Percentiles rank a stretch among this genome's conserved stretches.
Evolutionary conservation across 2,329 filamentous ascomycete species (phyloP).

Genomic region (Xylariales sp.): DNA sequence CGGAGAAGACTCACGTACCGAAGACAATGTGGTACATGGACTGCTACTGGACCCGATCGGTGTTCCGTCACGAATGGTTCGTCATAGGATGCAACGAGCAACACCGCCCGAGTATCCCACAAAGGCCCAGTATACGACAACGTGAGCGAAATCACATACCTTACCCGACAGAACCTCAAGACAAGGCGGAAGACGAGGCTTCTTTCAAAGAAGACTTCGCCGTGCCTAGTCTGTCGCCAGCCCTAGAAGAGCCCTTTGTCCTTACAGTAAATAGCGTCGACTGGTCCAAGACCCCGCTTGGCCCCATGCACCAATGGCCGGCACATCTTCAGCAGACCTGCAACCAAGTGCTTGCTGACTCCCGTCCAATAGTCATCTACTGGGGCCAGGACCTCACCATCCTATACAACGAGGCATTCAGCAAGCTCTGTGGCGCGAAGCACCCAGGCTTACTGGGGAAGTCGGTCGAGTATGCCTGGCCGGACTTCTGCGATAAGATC

Average conservation of each 20-base stretch:
- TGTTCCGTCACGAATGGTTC: slow-evolving; percentile 30
- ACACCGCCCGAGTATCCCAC: slow-evolving; percentile 20
- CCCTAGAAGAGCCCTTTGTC: slow-evolving; percentile 32
- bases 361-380: slow-evolving; percentile 53
- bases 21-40: slow-evolving; percentile 23
- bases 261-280: slow-evolving; percentile 37
- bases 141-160: slow-evolving; percentile 10
- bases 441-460: slow-evolving; percentile 61
- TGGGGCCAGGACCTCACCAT: slow-evolving; percentile 59
- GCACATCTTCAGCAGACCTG: slow-evolving; percentile 40
- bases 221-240: slow-evolving; percentile 30
- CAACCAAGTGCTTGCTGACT: slow-evolving; percentile 39
- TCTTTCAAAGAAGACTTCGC: slow-evolving; percentile 22
- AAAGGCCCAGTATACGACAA: slow-evolving; percentile 9
- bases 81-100: slow-evolving; percentile 35
- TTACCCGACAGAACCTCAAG: slow-evolving; percentile 1
- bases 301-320: slow-evolving; percentile 43
- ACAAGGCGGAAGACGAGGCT: too few species aligned
- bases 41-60: slow-evolving; percentile 32
- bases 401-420: slow-evolving; percentile 71
- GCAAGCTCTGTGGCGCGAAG: slow-evolving; percentile 57
- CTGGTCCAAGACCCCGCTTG: slow-evolving; percentile 43
- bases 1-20: background rate
- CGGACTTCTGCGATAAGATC: slow-evolving; percentile 38
- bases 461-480: slow-evolving; percentile 55